A percentile compares a stretch with the other conserved stretches of the same genome.
phyloP scores from a whole-genome alignment of 2,329 filamentous ascomycete genomes.

The Paecilomyces fulvus region DNA sequence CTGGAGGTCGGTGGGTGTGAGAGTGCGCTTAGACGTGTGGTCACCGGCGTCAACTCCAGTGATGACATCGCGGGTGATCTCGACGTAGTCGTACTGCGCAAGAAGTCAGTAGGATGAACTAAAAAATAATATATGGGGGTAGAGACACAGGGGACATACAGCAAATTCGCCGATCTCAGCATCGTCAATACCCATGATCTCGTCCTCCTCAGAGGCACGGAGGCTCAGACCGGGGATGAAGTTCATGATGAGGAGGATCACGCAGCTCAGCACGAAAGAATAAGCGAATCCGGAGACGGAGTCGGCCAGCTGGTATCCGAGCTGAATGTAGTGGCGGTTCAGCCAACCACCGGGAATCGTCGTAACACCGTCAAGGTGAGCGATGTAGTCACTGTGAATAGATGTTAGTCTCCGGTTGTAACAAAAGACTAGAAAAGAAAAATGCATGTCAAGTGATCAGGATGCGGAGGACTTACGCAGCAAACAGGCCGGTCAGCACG shows the following conservation, averaged over 20 bases:
- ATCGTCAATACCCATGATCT: constrained; percentile 79
- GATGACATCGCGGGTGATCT: constrained; percentile 64
- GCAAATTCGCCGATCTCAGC: constrained; percentile 88
- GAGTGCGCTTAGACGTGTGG: constrained; percentile 6
- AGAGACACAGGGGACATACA: constrained; percentile 32
- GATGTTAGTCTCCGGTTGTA: constrained; percentile 1
- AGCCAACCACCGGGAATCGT: constrained; percentile 70
- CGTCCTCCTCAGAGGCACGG: constrained; percentile 66
- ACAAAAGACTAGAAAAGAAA: background rate
- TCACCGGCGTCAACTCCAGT: constrained; percentile 25
- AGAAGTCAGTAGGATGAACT: constrained; percentile 3
- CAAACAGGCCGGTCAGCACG: constrained; percentile 72
- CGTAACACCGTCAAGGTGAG: constrained; percentile 63
- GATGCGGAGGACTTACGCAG: constrained; percentile 45
- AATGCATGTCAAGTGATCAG: background rate
- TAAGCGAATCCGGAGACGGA: constrained; percentile 67
- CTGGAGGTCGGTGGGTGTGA: constrained; percentile 3
- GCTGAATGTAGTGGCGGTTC: constrained; percentile 74
- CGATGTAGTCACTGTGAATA: constrained; percentile 60
- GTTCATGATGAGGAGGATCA: constrained; percentile 75
- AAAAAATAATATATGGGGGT: background rate
- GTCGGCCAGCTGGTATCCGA: constrained; percentile 77
- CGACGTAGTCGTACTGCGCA: constrained; percentile 72
- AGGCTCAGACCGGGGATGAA: constrained; percentile 67
- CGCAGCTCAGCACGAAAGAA: constrained; percentile 67